Conservation (phyloP, 129 eudicot genomes). For the Centaurea solstitialis region DNA sequence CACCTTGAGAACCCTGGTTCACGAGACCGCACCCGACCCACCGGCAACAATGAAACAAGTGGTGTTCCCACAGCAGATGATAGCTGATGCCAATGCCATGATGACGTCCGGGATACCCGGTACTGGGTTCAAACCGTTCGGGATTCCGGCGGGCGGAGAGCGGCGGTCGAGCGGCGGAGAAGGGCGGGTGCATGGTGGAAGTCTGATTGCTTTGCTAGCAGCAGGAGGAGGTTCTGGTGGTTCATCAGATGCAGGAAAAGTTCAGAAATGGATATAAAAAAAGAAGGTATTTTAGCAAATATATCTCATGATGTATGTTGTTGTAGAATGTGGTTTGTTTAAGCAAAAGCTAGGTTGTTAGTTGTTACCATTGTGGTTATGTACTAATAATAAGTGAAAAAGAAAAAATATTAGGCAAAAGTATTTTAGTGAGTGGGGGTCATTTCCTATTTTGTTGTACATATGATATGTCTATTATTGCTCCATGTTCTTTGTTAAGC, state of each 20-base stretch:
- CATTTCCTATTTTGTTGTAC: neutral
- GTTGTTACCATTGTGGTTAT: neutral
- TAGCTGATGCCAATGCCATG: constrained; percentile 2
- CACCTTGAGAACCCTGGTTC: constrained; percentile 65
- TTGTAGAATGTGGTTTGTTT: neutral
- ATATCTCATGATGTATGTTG: neutral
- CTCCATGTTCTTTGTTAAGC: neutral
- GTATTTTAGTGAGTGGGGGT: neutral
- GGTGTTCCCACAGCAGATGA: constrained; percentile 17
- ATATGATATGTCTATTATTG: neutral
- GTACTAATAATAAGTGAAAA: neutral
- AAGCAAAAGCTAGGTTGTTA: neutral
- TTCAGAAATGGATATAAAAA: constrained; percentile 56
- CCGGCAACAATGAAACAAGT: constrained; percentile 36
- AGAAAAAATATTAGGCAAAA: neutral
- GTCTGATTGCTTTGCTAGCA: constrained; percentile 68
- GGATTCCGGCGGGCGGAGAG: constrained; percentile 23
- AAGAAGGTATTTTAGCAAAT: neutral
- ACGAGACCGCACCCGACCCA: constrained; percentile 37
- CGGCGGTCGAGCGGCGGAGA: constrained; percentile 44
- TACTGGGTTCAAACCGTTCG: constrained; percentile 26
- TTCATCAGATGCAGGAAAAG: constrained; percentile 43
- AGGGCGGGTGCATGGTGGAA: constrained; percentile 96
- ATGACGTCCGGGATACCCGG: constrained; percentile 21
- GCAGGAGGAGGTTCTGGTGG: constrained; percentile 40